phyloP scores from a whole-genome alignment of 1,284 basidiomycete species.

The Sanghuangporus weigelae region DNA sequence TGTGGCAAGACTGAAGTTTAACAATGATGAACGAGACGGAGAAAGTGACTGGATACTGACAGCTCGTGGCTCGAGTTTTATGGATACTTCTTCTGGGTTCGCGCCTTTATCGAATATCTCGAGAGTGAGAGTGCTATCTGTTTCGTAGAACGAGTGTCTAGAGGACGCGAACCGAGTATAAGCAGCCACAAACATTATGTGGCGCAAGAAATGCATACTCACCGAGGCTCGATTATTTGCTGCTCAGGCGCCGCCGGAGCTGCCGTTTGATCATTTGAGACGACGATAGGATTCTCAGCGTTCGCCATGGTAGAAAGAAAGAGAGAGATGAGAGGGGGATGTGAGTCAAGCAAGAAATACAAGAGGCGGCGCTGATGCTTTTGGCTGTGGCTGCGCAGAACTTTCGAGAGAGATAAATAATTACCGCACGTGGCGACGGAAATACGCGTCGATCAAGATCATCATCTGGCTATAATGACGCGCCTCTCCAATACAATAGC shows the following conservation, averaged over 20 bases:
- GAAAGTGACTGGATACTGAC: slow-evolving; percentile 33
- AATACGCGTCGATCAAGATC: background rate
- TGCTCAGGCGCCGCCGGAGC: background rate
- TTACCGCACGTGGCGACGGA: background rate
- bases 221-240: slow-evolving; percentile 5
- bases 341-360: background rate
- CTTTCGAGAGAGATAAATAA: slow-evolving; percentile 11
- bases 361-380: background rate
- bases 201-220: background rate
- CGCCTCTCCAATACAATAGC: background rate
- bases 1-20: slow-evolving; percentile 8
- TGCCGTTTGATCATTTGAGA: background rate
- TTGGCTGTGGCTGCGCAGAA: background rate
- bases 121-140: slow-evolving; percentile 66
- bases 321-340: background rate
- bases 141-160: slow-evolving; percentile 89
- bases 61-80: slow-evolving; percentile 60
- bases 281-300: background rate
- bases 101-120: slow-evolving; percentile 79
- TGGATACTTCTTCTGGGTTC: slow-evolving; percentile 54
- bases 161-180: background rate
- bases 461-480: background rate
- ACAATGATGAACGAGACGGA: slow-evolving; percentile 2
- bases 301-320: background rate
- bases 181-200: background rate